Evolutionary conservation across 2,329 filamentous ascomycete species (phyloP).

Genomic region (Boeremia exigua): DNA sequence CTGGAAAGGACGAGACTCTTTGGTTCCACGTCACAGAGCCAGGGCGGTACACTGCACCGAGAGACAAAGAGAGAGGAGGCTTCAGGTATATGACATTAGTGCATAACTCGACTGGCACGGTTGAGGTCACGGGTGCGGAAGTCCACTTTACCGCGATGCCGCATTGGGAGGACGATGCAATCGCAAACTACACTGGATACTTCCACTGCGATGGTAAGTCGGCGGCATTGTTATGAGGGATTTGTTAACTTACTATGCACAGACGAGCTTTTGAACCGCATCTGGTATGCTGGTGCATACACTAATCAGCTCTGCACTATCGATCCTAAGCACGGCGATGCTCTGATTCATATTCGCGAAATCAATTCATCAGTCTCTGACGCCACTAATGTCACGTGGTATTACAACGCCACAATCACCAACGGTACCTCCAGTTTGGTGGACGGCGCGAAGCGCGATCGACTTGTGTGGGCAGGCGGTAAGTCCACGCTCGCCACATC

Average conservation of each 20-base stretch:
- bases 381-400: slow-evolving; percentile 48
- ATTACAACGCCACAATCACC: slow-evolving; percentile 50
- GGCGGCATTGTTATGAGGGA: neutral
- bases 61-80: slow-evolving; percentile 52
- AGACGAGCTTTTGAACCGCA: slow-evolving; percentile 53
- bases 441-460: slow-evolving; percentile 66
- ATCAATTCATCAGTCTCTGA: slow-evolving; percentile 40
- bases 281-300: slow-evolving; percentile 54
- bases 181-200: slow-evolving; percentile 49
- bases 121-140: slow-evolving; percentile 46
- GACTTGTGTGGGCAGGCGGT: slow-evolving; percentile 64
- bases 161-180: slow-evolving; percentile 46
- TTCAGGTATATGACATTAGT: slow-evolving; percentile 56
- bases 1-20: slow-evolving; percentile 55
- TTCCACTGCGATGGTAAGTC: slow-evolving; percentile 50
- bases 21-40: slow-evolving; percentile 54
- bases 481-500: neutral
- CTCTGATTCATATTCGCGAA: slow-evolving; percentile 42
- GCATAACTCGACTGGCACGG: slow-evolving; percentile 51
- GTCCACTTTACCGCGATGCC: slow-evolving; percentile 56
- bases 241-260: slow-evolving; percentile 2
- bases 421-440: slow-evolving; percentile 48
- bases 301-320: slow-evolving; percentile 51
- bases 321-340: slow-evolving; percentile 44
- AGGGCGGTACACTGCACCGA: slow-evolving; percentile 51